phyloP scores from a whole-genome alignment of 2,329 filamentous ascomycete genomes.

The Parastagonospora nodorum region DNA sequence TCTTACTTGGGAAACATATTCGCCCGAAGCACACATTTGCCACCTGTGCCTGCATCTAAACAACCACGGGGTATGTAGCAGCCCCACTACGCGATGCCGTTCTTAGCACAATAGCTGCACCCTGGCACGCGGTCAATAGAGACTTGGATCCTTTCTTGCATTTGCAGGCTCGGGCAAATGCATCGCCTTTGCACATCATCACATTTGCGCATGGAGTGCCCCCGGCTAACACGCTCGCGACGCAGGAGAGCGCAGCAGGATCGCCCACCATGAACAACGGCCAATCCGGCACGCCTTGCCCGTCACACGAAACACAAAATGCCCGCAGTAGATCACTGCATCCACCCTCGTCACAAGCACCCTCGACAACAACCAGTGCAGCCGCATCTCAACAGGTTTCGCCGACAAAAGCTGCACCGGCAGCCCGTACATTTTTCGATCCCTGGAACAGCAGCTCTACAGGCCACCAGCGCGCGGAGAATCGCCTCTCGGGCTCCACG shows the following conservation, averaged over 20 bases:
- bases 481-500: conserved; percentile 63
- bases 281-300: conserved; percentile 5
- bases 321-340: conserved; percentile 18
- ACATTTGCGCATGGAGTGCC: conserved; percentile 13
- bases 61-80: conserved; percentile 8
- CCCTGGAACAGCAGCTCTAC: conserved; percentile 75
- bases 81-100: conserved; percentile 18
- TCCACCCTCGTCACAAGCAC: conserved; percentile 16
- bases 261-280: conserved; percentile 12
- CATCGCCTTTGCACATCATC: conserved; percentile 5
- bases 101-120: background rate
- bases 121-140: background rate
- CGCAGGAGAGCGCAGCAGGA: background rate
- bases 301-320: conserved; percentile 15
- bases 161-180: conserved; percentile 8
- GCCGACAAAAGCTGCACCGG: conserved; percentile 12
- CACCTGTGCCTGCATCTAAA: conserved; percentile 16
- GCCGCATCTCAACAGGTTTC: conserved; percentile 4
- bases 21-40: conserved; percentile 10
- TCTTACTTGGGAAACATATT: conserved; percentile 11
- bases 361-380: conserved; percentile 7
- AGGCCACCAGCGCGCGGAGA: conserved; percentile 79
- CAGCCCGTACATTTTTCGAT: conserved; percentile 57
- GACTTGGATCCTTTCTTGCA: background rate
- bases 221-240: conserved; percentile 17